Conservation (phyloP, 192 early-diverging fungal species). For the Haplosporangium gracile region DNA sequence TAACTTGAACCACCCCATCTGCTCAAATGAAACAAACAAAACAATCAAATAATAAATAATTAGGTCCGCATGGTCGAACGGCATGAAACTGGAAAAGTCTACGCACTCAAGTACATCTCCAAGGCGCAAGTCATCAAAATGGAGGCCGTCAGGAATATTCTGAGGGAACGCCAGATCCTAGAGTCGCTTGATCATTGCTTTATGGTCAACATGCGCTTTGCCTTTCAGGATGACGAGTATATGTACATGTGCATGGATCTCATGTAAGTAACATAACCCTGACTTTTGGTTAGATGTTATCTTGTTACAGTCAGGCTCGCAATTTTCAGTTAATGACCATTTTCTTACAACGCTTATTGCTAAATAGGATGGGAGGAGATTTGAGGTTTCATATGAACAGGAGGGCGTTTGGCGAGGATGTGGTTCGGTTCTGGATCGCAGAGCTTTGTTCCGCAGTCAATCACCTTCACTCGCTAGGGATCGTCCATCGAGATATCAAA, state of each 20-base stretch:
- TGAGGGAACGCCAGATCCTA: constrained; percentile 81
- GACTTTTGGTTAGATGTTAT: background rate
- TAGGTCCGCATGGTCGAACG: constrained; percentile 90
- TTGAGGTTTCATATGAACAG: constrained; percentile 84
- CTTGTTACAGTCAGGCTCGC: background rate
- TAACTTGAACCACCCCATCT: background rate
- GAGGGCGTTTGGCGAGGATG: constrained; percentile 78
- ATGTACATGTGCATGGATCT: constrained; percentile 93
- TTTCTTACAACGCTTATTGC: background rate
- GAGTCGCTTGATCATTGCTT: constrained; percentile 82
- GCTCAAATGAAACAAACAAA: background rate
- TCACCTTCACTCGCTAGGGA: constrained; percentile 86
- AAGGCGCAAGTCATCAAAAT: constrained; percentile 88
- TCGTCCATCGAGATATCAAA: constrained; percentile 94
- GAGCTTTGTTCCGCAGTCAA: constrained; percentile 85
- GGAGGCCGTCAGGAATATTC: constrained; percentile 87
- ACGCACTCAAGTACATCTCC: constrained; percentile 92
- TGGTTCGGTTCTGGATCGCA: constrained; percentile 87
- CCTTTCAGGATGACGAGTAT: constrained; percentile 92
- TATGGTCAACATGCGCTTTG: constrained; percentile 84
- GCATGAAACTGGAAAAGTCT: constrained; percentile 74
- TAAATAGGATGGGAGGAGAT: constrained; percentile 82
- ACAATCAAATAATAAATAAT: background rate
- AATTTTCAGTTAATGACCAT: background rate
- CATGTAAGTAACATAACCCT: constrained; percentile 64